Conservation (phyloP, 805 yeast genomes). For the Candida gorgasii region DNA sequence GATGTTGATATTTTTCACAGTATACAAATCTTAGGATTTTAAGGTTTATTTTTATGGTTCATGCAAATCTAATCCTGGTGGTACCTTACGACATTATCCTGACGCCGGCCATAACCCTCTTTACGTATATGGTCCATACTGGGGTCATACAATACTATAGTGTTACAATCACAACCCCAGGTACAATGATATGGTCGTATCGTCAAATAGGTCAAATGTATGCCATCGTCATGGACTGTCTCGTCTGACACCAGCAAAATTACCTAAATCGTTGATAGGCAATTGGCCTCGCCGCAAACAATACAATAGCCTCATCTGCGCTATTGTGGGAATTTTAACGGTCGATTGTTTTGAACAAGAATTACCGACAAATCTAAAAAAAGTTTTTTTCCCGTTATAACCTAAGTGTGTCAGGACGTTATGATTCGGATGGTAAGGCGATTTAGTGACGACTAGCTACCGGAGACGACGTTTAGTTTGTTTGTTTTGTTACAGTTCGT, state of each 20-base stretch:
- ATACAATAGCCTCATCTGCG: background rate
- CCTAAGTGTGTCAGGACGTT: background rate
- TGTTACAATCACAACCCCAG: too few species aligned
- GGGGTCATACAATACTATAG: too few species aligned
- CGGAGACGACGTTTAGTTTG: too few species aligned
- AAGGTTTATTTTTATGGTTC: too few species aligned
- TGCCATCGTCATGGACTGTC: background rate
- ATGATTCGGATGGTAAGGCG: slow-evolving; percentile 1
- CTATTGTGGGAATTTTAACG: slow-evolving; percentile 1
- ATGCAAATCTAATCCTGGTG: too few species aligned
- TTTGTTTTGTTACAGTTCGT: background rate
- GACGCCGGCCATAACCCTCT: too few species aligned
- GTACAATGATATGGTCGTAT: background rate
- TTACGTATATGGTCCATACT: too few species aligned
- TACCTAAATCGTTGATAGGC: slow-evolving; percentile 1
- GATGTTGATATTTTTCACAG: too few species aligned
- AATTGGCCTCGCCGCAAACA: slow-evolving; percentile 4
- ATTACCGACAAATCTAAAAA: slow-evolving; percentile 2
- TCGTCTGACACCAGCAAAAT: slow-evolving; percentile 1
- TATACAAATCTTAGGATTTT: too few species aligned
- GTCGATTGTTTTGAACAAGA: slow-evolving; percentile 4
- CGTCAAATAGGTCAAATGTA: background rate
- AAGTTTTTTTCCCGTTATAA: background rate
- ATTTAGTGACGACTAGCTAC: background rate
- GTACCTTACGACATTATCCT: background rate